Percentiles rank a stretch among this genome's conserved stretches.
These are phyloP conservation scores for Paxillus rubicundulus DNA, from an alignment of 768 basidiomycete species.

Conservation along the genomic window DNA sequence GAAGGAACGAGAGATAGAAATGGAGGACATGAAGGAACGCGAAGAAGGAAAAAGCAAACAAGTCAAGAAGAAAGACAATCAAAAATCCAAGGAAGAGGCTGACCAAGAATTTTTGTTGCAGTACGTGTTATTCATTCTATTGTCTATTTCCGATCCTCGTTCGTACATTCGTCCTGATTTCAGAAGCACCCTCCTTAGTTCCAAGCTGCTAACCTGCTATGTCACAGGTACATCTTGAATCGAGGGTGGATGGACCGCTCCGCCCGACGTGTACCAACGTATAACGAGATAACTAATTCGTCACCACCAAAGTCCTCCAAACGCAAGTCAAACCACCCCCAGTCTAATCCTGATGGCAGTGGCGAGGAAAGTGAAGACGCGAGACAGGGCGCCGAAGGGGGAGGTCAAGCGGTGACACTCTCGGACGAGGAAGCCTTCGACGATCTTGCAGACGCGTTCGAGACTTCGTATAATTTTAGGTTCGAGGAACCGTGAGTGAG, in stretches of 20 bases:
- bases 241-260: constrained; percentile 95
- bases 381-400: constrained; percentile 19
- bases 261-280: constrained; percentile 74
- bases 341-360: constrained; percentile 8
- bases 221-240: constrained; percentile 85
- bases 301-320: constrained; percentile 30
- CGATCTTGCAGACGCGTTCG: constrained; percentile 87
- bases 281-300: constrained; percentile 67
- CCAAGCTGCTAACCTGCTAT: background rate
- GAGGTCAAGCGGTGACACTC: constrained; percentile 31
- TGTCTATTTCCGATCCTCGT: background rate
- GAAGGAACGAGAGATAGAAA: constrained; percentile 33
- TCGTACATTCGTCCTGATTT: background rate
- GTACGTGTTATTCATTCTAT: constrained; percentile 44
- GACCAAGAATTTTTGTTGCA: constrained; percentile 90
- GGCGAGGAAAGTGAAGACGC: constrained; percentile 6
- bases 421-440: constrained; percentile 79
- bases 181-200: background rate
- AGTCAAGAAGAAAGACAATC: constrained; percentile 11
- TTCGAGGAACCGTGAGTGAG: constrained; percentile 89
- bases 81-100: constrained; percentile 51
- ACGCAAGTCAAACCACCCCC: constrained; percentile 16
- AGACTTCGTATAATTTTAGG: constrained; percentile 96
- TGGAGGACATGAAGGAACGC: constrained; percentile 24
- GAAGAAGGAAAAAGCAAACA: constrained; percentile 21